These are phyloP conservation scores for Mollisia scopiformis DNA, from an alignment of 2,329 filamentous ascomycete species.

Conservation along the genomic window DNA sequence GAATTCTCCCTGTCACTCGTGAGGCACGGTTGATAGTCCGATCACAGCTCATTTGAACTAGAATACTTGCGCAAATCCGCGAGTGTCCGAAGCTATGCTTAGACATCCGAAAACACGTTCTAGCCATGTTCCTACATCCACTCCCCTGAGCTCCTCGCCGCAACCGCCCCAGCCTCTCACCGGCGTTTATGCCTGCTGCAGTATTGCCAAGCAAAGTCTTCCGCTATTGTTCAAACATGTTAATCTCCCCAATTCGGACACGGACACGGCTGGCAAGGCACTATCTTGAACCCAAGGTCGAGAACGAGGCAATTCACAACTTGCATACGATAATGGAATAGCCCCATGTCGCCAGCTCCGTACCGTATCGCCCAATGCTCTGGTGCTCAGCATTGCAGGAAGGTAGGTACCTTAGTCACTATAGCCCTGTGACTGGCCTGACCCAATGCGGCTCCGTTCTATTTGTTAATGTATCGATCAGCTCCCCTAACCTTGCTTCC, in stretches of 20 bases:
- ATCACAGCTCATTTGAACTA: not conserved
- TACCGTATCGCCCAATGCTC: not conserved
- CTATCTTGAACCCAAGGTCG: not conserved
- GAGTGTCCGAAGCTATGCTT: not conserved
- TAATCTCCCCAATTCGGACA: constrained; percentile 2
- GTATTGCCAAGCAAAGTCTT: not conserved
- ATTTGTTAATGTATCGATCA: not conserved
- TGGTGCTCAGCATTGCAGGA: not conserved
- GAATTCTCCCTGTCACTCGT: not conserved
- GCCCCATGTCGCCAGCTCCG: not conserved
- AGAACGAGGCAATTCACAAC: not conserved
- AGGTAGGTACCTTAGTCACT: no score
- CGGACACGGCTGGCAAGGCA: constrained; percentile 4
- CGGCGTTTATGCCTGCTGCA: constrained; percentile 1
- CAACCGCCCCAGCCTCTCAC: not conserved
- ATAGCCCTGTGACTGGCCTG: not conserved
- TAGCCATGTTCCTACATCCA: not conserved
- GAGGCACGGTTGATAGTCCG: not conserved
- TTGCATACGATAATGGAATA: not conserved
- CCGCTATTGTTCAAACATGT: not conserved
- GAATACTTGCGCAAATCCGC: not conserved
- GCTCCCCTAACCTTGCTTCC: not conserved
- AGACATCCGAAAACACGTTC: not conserved
- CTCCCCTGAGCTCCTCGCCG: not conserved
- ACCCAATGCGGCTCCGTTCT: not conserved